phyloP scores from a whole-genome alignment of 148 eudicot genomes.

The Rhododendron ovatum region DNA sequence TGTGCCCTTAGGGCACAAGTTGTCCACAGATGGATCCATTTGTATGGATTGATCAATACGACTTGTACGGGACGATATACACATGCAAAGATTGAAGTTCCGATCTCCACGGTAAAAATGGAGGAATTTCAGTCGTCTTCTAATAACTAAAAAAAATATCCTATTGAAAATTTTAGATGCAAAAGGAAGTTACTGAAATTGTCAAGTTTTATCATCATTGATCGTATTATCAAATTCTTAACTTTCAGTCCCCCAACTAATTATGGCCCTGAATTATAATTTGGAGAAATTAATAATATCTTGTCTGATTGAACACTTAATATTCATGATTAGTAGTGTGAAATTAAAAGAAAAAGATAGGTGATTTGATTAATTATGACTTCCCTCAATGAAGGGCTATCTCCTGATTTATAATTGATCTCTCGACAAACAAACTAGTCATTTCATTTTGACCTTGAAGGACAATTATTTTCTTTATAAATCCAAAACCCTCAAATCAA shows the following conservation, averaged over 20 bases:
- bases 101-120: neutral
- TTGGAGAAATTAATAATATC: neutral
- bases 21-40: no score
- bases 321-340: neutral
- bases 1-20: no score
- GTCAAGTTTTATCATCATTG: neutral
- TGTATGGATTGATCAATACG: no score
- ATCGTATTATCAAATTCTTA: neutral
- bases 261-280: neutral
- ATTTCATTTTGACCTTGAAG: neutral
- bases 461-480: constrained; percentile 6
- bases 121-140: neutral
- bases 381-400: neutral
- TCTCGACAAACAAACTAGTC: neutral
- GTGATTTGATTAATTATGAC: neutral
- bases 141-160: neutral
- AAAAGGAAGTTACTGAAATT: neutral
- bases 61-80: no score
- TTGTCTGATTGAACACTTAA: neutral
- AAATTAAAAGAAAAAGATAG: neutral
- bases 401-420: neutral
- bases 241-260: neutral
- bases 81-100: neutral
- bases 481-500: neutral
- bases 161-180: no score